Base-by-base conservation (phyloP, 1,284 basidiomycete species). In the Laetiporus sulphureus region DNA sequence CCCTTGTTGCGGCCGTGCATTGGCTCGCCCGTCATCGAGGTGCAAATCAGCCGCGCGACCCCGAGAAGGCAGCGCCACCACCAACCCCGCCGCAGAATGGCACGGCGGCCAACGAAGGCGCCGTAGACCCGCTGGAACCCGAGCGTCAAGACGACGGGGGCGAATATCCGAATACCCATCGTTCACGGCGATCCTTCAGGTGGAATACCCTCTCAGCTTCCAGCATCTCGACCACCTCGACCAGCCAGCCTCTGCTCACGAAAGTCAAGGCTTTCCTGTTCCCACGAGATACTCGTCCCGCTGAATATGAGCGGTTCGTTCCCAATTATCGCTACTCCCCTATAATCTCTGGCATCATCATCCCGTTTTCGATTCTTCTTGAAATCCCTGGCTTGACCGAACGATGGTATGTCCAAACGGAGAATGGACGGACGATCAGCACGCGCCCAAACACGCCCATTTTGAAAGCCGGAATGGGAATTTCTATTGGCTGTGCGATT, bases 331-430 rank as follows among this genome's bases (percentile, higher is more conserved):
- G 81, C 12, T 62, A 60, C 44, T 64, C 76, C 3, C 86, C 84
- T 0, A 81, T 89, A 40, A 47, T 88, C 16, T 77, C 79, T 7
- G 87, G 86, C 6, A 65, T 86, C 13, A 54, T 82, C 24, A 78
- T 88, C 15, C 87, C 87, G 0, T 87, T 91, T 53, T 73, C 78
- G 12, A 87, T 92, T 45, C 68, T 92, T 15, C 69, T 92, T 21
- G 86, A 87, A 54, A 85, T 91, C 33, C 87, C 86, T 0, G 83
- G 83, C 12, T 59, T 89, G 18, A 89, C 84, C 0, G 78, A 68
- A 42, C 62, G 62, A 30, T 86, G 84, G 84, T 84, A 84, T 53
- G 71, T 82, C 40, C 68, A 67, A 22, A 83, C 73, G 0, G 61
- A 68, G n/a, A 61, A 63, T 18, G 62, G 69, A 45, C 36, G 64